phyloP scores from a whole-genome alignment of 2,329 filamentous ascomycete genomes.

The Hymenotorrendiella dingleyae region DNA sequence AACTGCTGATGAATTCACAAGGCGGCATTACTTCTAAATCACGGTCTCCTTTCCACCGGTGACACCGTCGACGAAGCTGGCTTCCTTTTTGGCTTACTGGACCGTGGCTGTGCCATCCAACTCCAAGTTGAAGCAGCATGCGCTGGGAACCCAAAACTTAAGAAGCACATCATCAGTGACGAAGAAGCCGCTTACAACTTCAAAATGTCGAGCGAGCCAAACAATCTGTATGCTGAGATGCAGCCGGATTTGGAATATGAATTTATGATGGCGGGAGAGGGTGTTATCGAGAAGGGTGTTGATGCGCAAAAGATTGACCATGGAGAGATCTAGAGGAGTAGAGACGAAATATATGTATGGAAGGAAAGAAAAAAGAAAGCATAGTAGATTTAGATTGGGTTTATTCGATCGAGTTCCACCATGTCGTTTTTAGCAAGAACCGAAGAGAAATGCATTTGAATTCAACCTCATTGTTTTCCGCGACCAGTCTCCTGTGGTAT shows the following conservation, averaged over 20 bases:
- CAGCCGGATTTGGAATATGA: constrained; percentile 43
- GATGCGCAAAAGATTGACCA: constrained; percentile 25
- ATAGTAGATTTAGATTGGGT: too few relatives aligned
- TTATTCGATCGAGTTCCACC: too few relatives aligned
- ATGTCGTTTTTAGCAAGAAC: too few relatives aligned
- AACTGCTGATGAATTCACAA: too few relatives aligned
- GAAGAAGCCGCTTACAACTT: constrained; percentile 50
- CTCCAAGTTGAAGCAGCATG: constrained; percentile 62
- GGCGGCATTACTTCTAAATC: constrained; percentile 65
- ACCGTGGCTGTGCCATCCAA: constrained; percentile 64
- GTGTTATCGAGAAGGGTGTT: constrained; percentile 28
- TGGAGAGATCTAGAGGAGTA: constrained; percentile 1
- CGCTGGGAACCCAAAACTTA: constrained; percentile 39
- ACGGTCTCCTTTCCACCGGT: constrained; percentile 67
- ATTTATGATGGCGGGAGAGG: constrained; percentile 36
- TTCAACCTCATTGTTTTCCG: too few relatives aligned
- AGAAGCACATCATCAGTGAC: constrained; percentile 49
- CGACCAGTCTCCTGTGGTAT: too few relatives aligned
- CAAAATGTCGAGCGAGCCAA: constrained; percentile 41
- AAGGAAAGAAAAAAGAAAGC: too few relatives aligned
- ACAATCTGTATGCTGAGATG: constrained; percentile 40
- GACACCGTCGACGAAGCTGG: constrained; percentile 68
- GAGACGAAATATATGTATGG: too few relatives aligned
- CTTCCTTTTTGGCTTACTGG: constrained; percentile 63
- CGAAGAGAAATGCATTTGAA: too few relatives aligned